Base-by-base conservation (phyloP, 2,329 filamentous ascomycete species). In the Microascus cirrosus region DNA sequence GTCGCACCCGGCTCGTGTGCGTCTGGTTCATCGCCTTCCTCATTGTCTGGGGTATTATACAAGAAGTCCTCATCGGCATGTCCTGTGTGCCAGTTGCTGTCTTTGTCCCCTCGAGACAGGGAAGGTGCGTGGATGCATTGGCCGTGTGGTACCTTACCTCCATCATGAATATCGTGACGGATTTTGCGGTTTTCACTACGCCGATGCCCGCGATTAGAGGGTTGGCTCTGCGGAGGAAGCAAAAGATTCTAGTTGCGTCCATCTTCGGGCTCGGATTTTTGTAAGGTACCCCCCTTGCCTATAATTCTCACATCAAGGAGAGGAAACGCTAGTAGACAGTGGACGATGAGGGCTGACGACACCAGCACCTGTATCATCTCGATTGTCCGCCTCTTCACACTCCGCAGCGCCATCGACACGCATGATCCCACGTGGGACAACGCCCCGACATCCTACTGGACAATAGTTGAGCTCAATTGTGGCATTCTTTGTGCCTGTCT, bases 401-500 rank as follows among this genome's bases (percentile, higher is more conserved):
- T 70, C 45, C 63, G 61, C 32, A 58, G 58, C 11, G 64, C 64
- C n/a, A 65, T 65, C 59, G 55, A 60, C 56, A 65, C 62, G 48
- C 20, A 63, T 42, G 68, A 69, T 55, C 62, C 68, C 2, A 65
- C 67, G 1, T 70, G 66, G 67, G 64, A 68, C 58, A 66, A 68
- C 58, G 64, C 65, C 28, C 62, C 63, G 53, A 67, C 66, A 3
- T 66, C 66, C 35, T 63, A 66, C 54, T 74, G 71, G 69, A 70
- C 70, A 22, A 66, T 73, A 54, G 66, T 71, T 57, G 73, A 75
- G 60, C 69, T 73, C 60, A 70, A 70, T 53, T 66, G 69, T 54
- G 71, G 70, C 58, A 67, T 74, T 60, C 64, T 74, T 13, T 73
- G 72, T 60, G 66, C 70, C 53, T 73, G 71, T 58, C 67, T 74